These are phyloP conservation scores for Corynascus novoguineensis DNA, from an alignment of 495 filamentous ascomycete species.

Conservation along the genomic window DNA sequence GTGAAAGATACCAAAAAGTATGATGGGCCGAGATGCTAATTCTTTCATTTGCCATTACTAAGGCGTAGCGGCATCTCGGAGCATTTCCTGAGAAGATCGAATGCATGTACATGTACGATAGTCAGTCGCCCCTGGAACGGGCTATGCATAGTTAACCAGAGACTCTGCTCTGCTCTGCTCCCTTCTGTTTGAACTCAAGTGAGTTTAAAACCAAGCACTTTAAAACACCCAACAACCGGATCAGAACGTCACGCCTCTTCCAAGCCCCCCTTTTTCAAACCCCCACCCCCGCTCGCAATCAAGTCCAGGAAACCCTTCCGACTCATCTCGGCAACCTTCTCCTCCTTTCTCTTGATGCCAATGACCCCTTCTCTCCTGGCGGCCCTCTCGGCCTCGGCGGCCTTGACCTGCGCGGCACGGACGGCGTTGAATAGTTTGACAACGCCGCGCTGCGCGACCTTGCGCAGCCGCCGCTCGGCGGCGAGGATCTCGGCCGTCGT, in stretches of 20 bases:
- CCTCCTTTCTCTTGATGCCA: conserved; percentile 66
- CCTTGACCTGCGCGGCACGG: conserved; percentile 81
- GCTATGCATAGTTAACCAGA: conserved; percentile 9
- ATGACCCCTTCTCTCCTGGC: conserved; percentile 67
- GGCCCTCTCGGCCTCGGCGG: conserved; percentile 63
- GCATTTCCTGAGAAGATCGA: background rate
- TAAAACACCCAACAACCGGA: background rate
- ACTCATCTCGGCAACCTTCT: conserved; percentile 87
- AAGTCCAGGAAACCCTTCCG: conserved; percentile 92
- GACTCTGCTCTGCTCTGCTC: conserved; percentile 19
- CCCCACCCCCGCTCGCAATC: conserved; percentile 61
- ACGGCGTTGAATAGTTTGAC: conserved; percentile 96
- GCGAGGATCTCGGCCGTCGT: conserved; percentile 58
- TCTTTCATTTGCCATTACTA: background rate
- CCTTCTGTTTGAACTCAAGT: too few relatives aligned
- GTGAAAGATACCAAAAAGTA: conserved; percentile 26
- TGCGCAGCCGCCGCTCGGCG: conserved; percentile 72
- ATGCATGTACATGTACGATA: conserved; percentile 15
- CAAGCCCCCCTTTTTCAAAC: conserved; percentile 45
- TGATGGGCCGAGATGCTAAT: background rate
- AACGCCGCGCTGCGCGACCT: conserved; percentile 85
- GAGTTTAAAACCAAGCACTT: background rate
- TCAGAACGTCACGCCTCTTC: conserved; percentile 42
- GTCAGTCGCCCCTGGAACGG: background rate
- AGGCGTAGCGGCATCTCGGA: background rate